Evolutionary conservation across 768 basidiomycete genomes (phyloP).

Genomic region (Lactarius hengduanensis): DNA sequence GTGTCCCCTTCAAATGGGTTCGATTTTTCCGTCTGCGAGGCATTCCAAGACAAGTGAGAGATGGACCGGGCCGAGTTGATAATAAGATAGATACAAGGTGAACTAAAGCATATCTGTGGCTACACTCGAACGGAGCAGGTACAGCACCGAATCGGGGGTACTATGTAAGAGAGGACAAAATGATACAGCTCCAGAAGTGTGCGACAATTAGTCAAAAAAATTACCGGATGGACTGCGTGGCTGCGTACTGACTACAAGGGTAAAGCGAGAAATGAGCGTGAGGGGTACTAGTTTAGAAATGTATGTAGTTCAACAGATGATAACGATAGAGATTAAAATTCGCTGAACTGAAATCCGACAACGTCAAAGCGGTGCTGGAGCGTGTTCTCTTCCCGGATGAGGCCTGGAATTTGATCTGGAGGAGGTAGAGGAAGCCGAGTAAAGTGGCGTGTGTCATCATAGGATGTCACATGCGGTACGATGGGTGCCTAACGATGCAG

Average conservation of each 20-base stretch:
- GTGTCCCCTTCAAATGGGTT: slow-evolving; percentile 70
- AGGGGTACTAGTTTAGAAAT: not conserved
- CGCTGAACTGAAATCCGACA: slow-evolving; percentile 67
- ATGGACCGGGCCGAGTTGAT: slow-evolving; percentile 4
- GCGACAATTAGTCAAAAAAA: slow-evolving; percentile 17
- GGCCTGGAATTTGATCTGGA: slow-evolving; percentile 76
- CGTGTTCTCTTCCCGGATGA: slow-evolving; percentile 44
- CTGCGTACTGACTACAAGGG: slow-evolving; percentile 1
- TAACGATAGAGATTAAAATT: slow-evolving; percentile 51
- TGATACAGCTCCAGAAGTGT: slow-evolving; percentile 26
- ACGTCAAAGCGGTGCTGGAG: slow-evolving; percentile 66
- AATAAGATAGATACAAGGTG: slow-evolving; percentile 20
- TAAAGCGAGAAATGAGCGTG: not conserved
- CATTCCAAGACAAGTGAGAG: slow-evolving; percentile 42
- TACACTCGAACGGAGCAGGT: slow-evolving; percentile 21
- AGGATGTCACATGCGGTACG: slow-evolving; percentile 73
- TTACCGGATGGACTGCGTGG: slow-evolving; percentile 10
- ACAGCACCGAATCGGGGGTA: slow-evolving; percentile 22
- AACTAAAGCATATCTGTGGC: not conserved
- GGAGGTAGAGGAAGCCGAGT: slow-evolving; percentile 75
- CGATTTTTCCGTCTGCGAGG: slow-evolving; percentile 74
- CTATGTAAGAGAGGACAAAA: slow-evolving; percentile 11
- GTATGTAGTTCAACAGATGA: slow-evolving; percentile 8
- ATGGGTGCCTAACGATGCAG: slow-evolving; percentile 65
- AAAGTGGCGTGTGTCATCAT: slow-evolving; percentile 87